Percentiles rank a stretch among this genome's conserved stretches.
Conservation (phyloP, 306 rosid genomes). For the Prunus campanulata region DNA sequence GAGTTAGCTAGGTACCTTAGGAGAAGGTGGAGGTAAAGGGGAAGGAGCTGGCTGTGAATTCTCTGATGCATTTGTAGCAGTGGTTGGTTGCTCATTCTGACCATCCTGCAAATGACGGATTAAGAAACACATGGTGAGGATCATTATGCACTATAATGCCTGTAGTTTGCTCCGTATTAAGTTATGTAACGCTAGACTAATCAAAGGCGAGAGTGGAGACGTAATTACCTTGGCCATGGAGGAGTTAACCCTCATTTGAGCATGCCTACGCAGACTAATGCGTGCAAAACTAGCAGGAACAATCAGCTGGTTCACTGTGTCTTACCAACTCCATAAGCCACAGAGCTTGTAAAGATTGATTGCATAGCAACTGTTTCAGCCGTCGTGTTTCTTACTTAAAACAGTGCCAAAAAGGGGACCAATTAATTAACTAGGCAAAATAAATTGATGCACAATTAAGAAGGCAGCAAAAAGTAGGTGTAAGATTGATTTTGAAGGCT, state of each 20-base stretch:
- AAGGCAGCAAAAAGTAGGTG: background rate
- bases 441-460: background rate
- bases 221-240: background rate
- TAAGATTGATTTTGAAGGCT: too few species aligned
- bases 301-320: background rate
- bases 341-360: background rate
- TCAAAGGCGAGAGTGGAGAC: background rate
- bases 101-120: background rate
- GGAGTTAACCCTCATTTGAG: background rate
- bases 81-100: conserved; percentile 12
- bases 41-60: background rate
- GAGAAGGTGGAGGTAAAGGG: conserved; percentile 3
- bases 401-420: background rate
- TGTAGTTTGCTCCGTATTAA: too few species aligned
- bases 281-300: background rate
- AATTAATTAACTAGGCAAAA: background rate
- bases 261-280: background rate
- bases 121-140: too few species aligned
- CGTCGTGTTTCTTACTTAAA: background rate
- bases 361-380: background rate
- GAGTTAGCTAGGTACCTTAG: background rate
- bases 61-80: background rate
- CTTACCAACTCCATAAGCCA: background rate
- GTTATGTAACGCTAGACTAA: background rate
- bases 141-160: too few species aligned